Conservation (phyloP, 169 alveolate species). For the Eimeria acervulina region DNA sequence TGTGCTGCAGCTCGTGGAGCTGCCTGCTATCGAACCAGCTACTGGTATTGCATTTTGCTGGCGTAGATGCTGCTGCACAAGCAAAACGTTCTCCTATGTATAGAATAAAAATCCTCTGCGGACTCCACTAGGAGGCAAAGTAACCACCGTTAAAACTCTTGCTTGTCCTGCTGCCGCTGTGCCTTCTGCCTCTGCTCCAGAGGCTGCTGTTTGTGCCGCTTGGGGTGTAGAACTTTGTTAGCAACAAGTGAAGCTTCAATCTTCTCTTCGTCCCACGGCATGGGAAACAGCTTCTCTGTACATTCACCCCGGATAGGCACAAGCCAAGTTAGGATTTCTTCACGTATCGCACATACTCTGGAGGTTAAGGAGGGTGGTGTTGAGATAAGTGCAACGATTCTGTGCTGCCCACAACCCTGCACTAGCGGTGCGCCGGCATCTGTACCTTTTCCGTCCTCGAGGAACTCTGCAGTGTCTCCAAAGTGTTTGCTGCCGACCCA, state of each 20-base stretch:
- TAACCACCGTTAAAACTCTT: constrained; percentile 17
- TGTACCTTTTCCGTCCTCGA: constrained; percentile 77
- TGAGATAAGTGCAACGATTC: not conserved
- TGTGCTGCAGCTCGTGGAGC: not conserved
- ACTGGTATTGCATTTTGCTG: not conserved
- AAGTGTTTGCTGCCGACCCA: constrained; percentile 84
- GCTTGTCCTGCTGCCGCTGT: constrained; percentile 52
- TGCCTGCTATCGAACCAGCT: not conserved
- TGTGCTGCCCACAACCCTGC: not conserved
- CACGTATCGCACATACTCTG: not conserved
- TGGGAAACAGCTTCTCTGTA: constrained; percentile 45
- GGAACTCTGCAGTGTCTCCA: constrained; percentile 51
- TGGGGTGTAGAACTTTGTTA: not conserved
- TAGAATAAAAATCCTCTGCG: not conserved
- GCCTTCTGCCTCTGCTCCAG: constrained; percentile 11
- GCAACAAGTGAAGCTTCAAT: constrained; percentile 38
- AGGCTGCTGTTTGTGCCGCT: not conserved
- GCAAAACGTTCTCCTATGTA: no score
- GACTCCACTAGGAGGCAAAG: not conserved
- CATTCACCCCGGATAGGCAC: not conserved
- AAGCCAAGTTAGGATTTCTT: not conserved
- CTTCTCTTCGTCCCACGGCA: constrained; percentile 69
- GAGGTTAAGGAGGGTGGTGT: not conserved
- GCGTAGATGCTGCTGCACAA: not conserved
- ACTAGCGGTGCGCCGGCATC: not conserved